Evolutionary conservation across 2,329 filamentous ascomycete genomes (phyloP).

Genomic region (Ophiosphaerella korrae): DNA sequence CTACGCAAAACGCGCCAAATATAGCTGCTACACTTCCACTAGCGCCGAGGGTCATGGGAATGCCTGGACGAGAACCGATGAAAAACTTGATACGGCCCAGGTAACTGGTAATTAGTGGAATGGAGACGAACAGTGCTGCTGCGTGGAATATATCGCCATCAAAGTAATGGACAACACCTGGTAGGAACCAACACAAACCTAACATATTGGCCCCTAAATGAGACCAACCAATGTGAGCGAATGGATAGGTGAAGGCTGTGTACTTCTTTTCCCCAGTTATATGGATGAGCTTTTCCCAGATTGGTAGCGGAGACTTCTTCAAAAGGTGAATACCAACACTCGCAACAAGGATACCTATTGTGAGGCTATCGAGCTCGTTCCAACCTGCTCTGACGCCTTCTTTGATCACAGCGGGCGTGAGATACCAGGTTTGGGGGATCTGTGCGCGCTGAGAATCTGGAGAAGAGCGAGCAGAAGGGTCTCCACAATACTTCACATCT

Average conservation of each 20-base stretch:
- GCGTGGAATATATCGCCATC: slow-evolving; percentile 17
- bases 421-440: slow-evolving; percentile 15
- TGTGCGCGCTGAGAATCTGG: slow-evolving; percentile 1
- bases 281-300: slow-evolving; percentile 14
- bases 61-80: background rate
- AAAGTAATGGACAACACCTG: slow-evolving; percentile 16
- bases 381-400: slow-evolving; percentile 16
- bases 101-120: slow-evolving; percentile 16
- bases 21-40: slow-evolving; percentile 6
- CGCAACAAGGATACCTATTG: slow-evolving; percentile 12
- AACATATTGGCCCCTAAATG: slow-evolving; percentile 8
- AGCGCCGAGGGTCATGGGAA: slow-evolving; percentile 11
- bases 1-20: slow-evolving; percentile 13
- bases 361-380: slow-evolving; percentile 19
- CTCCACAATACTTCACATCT: slow-evolving; percentile 6
- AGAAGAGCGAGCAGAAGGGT: slow-evolving; percentile 2
- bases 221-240: slow-evolving; percentile 9
- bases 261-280: slow-evolving; percentile 16
- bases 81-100: slow-evolving; percentile 11
- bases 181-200: slow-evolving; percentile 13
- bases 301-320: slow-evolving; percentile 7
- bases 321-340: slow-evolving; percentile 11
- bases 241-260: slow-evolving; percentile 17
- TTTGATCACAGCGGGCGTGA: slow-evolving; percentile 12
- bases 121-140: slow-evolving; percentile 9